These are phyloP conservation scores for Pilasporangium apinafurcum DNA, from an alignment of 352 stramenopile species.

Conservation along the genomic window DNA sequence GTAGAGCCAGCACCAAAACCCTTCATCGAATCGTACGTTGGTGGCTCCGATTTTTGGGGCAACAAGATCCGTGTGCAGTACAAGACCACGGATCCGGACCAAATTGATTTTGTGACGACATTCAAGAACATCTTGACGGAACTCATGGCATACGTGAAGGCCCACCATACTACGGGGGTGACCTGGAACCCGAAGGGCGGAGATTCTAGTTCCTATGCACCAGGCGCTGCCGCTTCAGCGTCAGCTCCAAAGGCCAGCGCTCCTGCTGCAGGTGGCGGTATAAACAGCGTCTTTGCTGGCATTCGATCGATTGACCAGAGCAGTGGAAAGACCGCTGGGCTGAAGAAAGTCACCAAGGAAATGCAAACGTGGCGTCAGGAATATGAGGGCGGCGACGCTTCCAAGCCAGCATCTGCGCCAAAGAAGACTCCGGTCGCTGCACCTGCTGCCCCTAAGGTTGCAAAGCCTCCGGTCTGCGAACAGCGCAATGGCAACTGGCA, in stretches of 20 bases:
- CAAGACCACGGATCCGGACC: slow-evolving; percentile 88
- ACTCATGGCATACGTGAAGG: slow-evolving; percentile 93
- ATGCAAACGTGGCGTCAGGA: slow-evolving; percentile 97
- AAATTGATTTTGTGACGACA: slow-evolving; percentile 91
- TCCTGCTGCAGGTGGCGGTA: slow-evolving; percentile 38
- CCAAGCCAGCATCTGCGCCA: slow-evolving; percentile 8
- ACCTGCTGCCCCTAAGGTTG: slow-evolving; percentile 26
- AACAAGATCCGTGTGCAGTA: slow-evolving; percentile 98
- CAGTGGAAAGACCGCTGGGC: slow-evolving; percentile 86
- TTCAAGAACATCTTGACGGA: slow-evolving; percentile 91
- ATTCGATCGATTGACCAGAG: slow-evolving; percentile 88
- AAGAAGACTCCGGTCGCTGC: slow-evolving; percentile 25
- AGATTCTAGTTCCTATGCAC: slow-evolving; percentile 39
- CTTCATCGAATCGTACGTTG: slow-evolving; percentile 95
- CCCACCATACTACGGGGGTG: slow-evolving; percentile 92
- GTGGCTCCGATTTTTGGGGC: slow-evolving; percentile 94
- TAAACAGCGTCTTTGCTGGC: slow-evolving; percentile 85
- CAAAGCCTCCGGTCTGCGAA: slow-evolving; percentile 64
- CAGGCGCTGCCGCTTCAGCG: slow-evolving; percentile 13
- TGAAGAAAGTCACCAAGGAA: slow-evolving; percentile 96
- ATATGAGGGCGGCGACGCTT: slow-evolving; percentile 68
- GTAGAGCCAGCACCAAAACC: slow-evolving; percentile 85
- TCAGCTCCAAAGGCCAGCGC: slow-evolving; percentile 21
- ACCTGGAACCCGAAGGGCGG: slow-evolving; percentile 89
- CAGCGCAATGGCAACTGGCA: slow-evolving; percentile 95